Evolutionary conservation across 2,329 filamentous ascomycete species (phyloP).

Genomic region (Rhynchosporium agropyri): DNA sequence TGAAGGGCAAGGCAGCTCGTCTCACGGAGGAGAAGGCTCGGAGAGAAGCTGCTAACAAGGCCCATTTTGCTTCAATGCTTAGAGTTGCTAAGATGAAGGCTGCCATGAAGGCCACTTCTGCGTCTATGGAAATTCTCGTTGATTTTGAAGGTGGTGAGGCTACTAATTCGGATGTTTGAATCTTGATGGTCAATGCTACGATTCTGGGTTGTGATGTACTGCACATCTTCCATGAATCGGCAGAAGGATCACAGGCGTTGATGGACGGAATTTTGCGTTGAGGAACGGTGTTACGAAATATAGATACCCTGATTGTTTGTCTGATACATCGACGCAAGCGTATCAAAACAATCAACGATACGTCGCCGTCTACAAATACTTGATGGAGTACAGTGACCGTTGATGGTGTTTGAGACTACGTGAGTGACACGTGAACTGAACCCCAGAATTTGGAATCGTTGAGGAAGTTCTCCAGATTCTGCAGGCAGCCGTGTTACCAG

Average conservation of each 20-base stretch:
- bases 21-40: background rate
- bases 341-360: background rate
- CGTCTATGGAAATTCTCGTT: no score
- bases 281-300: background rate
- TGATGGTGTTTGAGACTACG: background rate
- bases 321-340: background rate
- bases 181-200: background rate
- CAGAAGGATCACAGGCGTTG: no score
- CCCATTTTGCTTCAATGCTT: background rate
- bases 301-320: slow-evolving; percentile 1
- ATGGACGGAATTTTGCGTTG: background rate
- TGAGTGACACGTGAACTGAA: background rate
- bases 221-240: background rate
- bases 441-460: background rate
- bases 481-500: background rate
- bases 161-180: background rate
- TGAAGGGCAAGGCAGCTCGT: background rate
- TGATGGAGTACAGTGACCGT: background rate
- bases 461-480: background rate
- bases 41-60: no score
- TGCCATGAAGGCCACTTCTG: no score
- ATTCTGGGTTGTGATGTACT: background rate
- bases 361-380: background rate
- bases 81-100: background rate
- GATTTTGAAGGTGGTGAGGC: no score